phyloP scores from a whole-genome alignment of 2,329 filamentous ascomycete genomes.

The Chalaropsis thielavioides region DNA sequence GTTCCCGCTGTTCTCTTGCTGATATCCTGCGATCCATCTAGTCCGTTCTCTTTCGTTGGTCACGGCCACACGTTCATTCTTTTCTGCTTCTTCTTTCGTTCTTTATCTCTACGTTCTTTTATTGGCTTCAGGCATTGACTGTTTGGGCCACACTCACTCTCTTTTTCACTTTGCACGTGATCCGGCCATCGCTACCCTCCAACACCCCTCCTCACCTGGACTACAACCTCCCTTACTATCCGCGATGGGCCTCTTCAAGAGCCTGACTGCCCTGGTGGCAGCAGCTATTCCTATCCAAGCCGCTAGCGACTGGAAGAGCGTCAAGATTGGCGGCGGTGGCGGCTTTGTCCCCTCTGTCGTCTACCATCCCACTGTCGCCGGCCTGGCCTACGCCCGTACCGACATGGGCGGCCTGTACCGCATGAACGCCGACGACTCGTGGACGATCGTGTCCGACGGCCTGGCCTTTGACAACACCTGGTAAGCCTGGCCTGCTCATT shows the following conservation, averaged over 20 bases:
- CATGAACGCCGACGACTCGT: slow-evolving; percentile 40
- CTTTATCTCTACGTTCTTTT: background rate
- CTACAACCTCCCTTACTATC: background rate
- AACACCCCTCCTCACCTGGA: background rate
- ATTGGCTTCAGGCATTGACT: background rate
- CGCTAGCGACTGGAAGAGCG: slow-evolving; percentile 34
- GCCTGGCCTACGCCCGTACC: slow-evolving; percentile 40
- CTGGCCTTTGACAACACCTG: slow-evolving; percentile 32
- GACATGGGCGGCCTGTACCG: slow-evolving; percentile 44
- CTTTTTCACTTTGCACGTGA: background rate
- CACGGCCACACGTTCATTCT: background rate
- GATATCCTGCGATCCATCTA: background rate
- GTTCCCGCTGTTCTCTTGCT: background rate
- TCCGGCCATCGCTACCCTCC: background rate
- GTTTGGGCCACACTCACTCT: background rate
- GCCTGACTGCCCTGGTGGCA: slow-evolving; percentile 15
- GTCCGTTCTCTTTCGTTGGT: background rate
- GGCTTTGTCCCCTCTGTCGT: slow-evolving; percentile 42
- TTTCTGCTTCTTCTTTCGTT: background rate
- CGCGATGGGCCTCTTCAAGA: slow-evolving; percentile 8
- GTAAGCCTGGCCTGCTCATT: slow-evolving; percentile 22
- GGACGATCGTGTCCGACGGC: slow-evolving; percentile 39
- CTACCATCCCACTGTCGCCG: slow-evolving; percentile 38
- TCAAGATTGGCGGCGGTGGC: slow-evolving; percentile 40
- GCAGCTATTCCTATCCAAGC: slow-evolving; percentile 22